phyloP scores from a whole-genome alignment of 805 yeast genomes.

The Phaffomyces opuntiae region DNA sequence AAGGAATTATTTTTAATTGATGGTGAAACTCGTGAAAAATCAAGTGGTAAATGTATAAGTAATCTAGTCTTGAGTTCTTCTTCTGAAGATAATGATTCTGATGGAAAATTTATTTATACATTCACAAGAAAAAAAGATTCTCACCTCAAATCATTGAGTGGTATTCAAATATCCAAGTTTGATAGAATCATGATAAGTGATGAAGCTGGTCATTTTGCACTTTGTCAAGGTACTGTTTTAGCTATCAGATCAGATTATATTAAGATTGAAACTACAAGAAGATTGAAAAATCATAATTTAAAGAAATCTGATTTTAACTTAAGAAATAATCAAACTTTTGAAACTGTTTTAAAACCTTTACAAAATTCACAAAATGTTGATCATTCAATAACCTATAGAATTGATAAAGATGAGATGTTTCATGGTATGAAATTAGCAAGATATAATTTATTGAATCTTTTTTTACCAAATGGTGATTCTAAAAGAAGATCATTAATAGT shows the following conservation, averaged over 20 bases:
- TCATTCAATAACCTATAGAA: constrained; percentile 38
- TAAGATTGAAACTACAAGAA: constrained; percentile 45
- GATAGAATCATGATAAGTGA: constrained; percentile 76
- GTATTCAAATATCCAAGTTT: constrained; percentile 43
- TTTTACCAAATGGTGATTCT: constrained; percentile 37
- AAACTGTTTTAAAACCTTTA: constrained; percentile 34
- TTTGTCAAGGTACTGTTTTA: constrained; percentile 56
- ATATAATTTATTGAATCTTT: constrained; percentile 64
- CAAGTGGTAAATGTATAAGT: constrained; percentile 54
- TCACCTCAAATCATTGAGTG: constrained; percentile 14
- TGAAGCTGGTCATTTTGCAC: constrained; percentile 68
- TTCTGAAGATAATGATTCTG: constrained; percentile 14
- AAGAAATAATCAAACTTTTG: constrained; percentile 41
- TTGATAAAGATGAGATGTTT: constrained; percentile 76
- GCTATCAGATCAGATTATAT: constrained; percentile 36
- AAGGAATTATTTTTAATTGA: constrained; percentile 55
- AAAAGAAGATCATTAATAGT: constrained; percentile 28
- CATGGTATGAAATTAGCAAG: constrained; percentile 73
- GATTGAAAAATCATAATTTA: constrained; percentile 34
- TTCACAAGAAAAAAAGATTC: constrained; percentile 33
- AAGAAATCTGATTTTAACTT: constrained; percentile 34
- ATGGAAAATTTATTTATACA: constrained; percentile 36
- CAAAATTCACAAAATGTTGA: constrained; percentile 8
- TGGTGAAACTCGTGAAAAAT: constrained; percentile 49
- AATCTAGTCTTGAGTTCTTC: constrained; percentile 34